Percentiles rank a stretch among this genome's conserved stretches.
Conservation (phyloP, 1,284 basidiomycete species). For the Marasmius fiardii region DNA sequence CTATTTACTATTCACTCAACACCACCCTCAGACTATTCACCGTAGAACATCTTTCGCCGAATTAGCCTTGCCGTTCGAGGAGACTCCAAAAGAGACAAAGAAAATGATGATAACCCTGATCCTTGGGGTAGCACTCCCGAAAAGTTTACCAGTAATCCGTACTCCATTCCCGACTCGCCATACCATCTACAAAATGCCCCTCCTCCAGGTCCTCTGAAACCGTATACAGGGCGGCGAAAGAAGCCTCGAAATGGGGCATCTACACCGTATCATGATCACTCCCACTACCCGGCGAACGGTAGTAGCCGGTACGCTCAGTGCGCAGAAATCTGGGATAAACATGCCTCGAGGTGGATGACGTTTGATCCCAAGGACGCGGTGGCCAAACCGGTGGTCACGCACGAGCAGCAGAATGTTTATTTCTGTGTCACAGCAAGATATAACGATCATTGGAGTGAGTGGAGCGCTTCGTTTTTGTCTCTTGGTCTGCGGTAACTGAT, state of each 20-base stretch:
- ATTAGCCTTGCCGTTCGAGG: neutral
- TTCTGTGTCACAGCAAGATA: conserved; percentile 1
- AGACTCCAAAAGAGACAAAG: neutral
- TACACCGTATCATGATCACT: neutral
- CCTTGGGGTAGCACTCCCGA: no score
- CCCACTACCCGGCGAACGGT: neutral
- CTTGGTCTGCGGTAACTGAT: no score
- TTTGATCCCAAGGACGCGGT: neutral
- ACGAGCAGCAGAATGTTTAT: neutral
- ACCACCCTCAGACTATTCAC: no score
- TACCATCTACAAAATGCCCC: neutral
- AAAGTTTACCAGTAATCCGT: neutral
- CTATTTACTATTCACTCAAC: no score
- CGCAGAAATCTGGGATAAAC: neutral
- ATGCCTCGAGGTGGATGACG: neutral
- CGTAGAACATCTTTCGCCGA: neutral
- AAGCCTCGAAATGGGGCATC: no score
- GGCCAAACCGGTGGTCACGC: neutral
- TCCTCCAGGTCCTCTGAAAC: no score
- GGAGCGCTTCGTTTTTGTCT: neutral
- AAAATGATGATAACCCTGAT: neutral
- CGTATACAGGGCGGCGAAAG: no score
- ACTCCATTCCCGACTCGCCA: neutral
- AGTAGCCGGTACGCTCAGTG: neutral
- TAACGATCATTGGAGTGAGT: neutral